Evolutionary conservation across 225 moss, liverwort and hornwort species (phyloP), one percentile per base, ranked within the genome.

Genomic region (Straminergon stramineum): DNA sequence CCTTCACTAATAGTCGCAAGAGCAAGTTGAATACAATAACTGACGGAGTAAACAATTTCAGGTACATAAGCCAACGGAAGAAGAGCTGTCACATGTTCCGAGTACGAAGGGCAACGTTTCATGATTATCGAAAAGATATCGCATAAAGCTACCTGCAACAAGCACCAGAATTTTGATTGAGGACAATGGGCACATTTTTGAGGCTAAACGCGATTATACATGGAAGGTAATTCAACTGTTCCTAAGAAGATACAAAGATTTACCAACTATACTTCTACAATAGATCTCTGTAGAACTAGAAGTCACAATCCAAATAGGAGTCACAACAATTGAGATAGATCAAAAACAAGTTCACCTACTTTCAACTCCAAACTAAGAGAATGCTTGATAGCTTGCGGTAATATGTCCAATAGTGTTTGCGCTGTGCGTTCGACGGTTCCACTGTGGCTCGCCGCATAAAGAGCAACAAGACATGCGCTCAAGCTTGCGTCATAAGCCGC

Each of bases 101-200:
- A 92, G 88, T 95, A 97, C 51, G 91, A 95, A 85, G 99, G 96
- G 89, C 95, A 97, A 71, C 95, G 95, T 92, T 96, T 97, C 78
- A 97, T 86, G 84, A 99, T 94, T 83, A 97, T 92, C 56, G 88
- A 75, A 82, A 91, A 97, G n/a, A 94, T 95, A 62, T 99, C 94
- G 85, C 94, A 95, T 91, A 97, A 91, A 63, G 92, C 94, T 55
- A 97, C 95, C 98, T 98, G 95, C 92, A 90, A 88, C 70, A 91
- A 87, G 89, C 88, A 86, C 75, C 82, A 85, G 32, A 88, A 74
- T 34, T 35, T 68, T 28, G 60, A 74, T 51, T 86, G 30, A 84
- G 37, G 78, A 17, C 35, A 85, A 58, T 82, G 60, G 39, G 39
- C 60, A 87, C 35, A 87, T 55, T 76, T 15, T 39, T 71, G 7